These are phyloP conservation scores for Barnettozyma botsteinii DNA, from an alignment of 805 yeast species.

Conservation along the genomic window DNA sequence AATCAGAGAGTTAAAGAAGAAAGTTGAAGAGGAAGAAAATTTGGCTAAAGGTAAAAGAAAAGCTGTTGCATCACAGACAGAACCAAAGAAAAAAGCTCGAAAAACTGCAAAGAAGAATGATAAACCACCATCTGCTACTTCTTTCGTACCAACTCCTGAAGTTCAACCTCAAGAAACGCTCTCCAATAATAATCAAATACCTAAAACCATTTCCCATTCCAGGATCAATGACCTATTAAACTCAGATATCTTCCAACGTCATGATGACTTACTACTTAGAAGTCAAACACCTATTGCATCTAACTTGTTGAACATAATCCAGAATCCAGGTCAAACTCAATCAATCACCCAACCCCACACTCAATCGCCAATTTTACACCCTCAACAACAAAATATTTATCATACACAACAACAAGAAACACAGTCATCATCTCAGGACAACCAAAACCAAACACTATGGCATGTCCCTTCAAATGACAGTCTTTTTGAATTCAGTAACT, in stretches of 20 bases:
- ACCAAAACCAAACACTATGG: slow-evolving; percentile 10
- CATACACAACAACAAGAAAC: not conserved
- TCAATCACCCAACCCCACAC: not conserved
- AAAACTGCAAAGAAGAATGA: not conserved
- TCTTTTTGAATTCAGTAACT: slow-evolving; percentile 19
- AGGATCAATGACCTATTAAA: slow-evolving; percentile 4
- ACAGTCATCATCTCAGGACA: not conserved
- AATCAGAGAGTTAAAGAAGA: slow-evolving; percentile 24
- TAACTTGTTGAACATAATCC: slow-evolving; percentile 16
- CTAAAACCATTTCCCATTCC: not conserved
- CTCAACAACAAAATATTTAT: no score
- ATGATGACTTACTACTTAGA: slow-evolving; percentile 11
- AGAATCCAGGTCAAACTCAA: slow-evolving; percentile 6
- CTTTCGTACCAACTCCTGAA: no score
- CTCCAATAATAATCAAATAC: no score
- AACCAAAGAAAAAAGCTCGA: slow-evolving; percentile 1
- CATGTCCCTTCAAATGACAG: slow-evolving; percentile 12
- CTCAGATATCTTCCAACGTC: slow-evolving; percentile 8
- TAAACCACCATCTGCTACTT: not conserved
- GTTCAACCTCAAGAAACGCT: no score
- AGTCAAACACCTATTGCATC: slow-evolving; percentile 23
- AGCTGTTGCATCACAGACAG: not conserved
- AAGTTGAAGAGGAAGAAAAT: slow-evolving; percentile 23
- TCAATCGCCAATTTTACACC: no score
- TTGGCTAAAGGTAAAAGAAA: slow-evolving; percentile 6